Percentiles rank a stretch among this genome's conserved stretches.
These are phyloP conservation scores for Fusarium sp. DNA, from an alignment of 2,329 filamentous ascomycete species.

Conservation along the genomic window DNA sequence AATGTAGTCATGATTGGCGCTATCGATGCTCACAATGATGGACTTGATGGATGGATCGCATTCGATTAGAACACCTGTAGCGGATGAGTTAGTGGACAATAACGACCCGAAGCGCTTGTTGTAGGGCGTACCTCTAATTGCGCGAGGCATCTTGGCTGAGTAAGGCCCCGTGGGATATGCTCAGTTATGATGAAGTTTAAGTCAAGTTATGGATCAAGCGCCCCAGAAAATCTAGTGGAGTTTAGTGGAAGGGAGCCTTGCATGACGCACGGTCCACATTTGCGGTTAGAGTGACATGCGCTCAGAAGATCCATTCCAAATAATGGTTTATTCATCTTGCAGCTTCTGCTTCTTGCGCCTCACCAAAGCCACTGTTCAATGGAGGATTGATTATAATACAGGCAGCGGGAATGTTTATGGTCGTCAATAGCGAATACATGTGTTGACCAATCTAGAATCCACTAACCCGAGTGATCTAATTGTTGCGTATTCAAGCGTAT, in stretches of 20 bases:
- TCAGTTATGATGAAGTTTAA: constrained; percentile 10
- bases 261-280: constrained; percentile 18
- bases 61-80: constrained; percentile 77
- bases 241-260: constrained; percentile 7
- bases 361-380: constrained; percentile 18
- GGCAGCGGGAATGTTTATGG: constrained; percentile 2
- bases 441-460: not conserved
- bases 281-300: not conserved
- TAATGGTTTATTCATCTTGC: constrained; percentile 5
- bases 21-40: constrained; percentile 83
- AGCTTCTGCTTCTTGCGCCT: constrained; percentile 24
- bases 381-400: not conserved
- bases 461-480: not conserved
- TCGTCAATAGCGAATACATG: not conserved
- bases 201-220: constrained; percentile 9
- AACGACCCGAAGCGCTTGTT: not conserved
- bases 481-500: constrained; percentile 1
- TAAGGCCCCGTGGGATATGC: not conserved
- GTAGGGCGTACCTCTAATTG: constrained; percentile 62
- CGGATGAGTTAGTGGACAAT: not conserved
- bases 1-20: constrained; percentile 76
- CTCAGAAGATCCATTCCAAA: constrained; percentile 29
- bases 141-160: constrained; percentile 63
- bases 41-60: constrained; percentile 90
- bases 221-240: constrained; percentile 19